These are phyloP conservation scores for Miscanthus lutarioriparius DNA, from an alignment of 176 grass and related monocot genomes.

Conservation along the genomic window DNA sequence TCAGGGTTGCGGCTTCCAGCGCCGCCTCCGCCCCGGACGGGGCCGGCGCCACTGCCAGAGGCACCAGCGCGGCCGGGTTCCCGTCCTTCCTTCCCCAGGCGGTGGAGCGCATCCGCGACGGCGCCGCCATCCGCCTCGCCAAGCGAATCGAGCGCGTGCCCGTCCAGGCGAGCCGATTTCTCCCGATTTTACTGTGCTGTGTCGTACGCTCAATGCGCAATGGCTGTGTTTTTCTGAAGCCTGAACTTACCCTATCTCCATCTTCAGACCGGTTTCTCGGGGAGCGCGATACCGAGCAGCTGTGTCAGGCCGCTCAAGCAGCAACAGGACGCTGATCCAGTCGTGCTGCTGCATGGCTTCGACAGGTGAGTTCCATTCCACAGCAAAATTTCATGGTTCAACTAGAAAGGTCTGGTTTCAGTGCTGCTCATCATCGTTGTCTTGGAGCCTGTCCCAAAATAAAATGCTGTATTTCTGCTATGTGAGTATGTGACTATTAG, in stretches of 20 bases:
- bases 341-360: conserved; percentile 93
- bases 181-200: background rate
- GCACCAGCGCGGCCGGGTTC: conserved; percentile 32
- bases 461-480: background rate
- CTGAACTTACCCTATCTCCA: conserved; percentile 5
- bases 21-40: background rate
- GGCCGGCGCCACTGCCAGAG: background rate
- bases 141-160: conserved; percentile 89
- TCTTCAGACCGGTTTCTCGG: conserved; percentile 57
- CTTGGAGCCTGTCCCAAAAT: background rate
- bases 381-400: background rate
- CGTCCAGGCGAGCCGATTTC: conserved; percentile 50
- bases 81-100: conserved; percentile 74
- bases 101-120: conserved; percentile 77
- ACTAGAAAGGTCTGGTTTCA: background rate
- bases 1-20: conserved; percentile 38
- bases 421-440: background rate
- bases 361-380: conserved; percentile 60
- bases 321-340: conserved; percentile 44
- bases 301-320: conserved; percentile 85
- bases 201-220: background rate
- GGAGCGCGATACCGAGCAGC: conserved; percentile 72
- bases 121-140: conserved; percentile 48
- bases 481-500: background rate
- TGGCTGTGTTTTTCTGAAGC: background rate